Conservation (phyloP, 1,139 yeast genomes). For the Kodamaea fungicola region DNA sequence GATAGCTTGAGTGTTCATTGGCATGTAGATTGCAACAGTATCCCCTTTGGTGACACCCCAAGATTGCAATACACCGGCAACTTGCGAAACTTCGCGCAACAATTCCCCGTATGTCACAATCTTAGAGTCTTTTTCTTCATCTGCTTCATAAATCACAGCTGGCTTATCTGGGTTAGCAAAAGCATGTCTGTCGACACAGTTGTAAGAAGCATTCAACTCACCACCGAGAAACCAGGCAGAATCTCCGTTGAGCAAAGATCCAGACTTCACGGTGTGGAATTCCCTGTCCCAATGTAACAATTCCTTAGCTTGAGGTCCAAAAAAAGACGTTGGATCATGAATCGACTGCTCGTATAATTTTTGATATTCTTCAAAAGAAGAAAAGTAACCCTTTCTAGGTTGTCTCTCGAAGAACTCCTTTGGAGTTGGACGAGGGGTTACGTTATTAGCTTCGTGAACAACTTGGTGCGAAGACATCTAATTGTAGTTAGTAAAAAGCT, state of each 20-base stretch:
- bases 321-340: constrained; percentile 77
- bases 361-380: constrained; percentile 63
- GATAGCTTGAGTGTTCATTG: constrained; percentile 96
- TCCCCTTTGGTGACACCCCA: constrained; percentile 95
- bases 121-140: constrained; percentile 74
- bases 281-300: constrained; percentile 82
- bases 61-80: constrained; percentile 78
- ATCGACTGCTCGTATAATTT: constrained; percentile 75
- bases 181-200: constrained; percentile 97
- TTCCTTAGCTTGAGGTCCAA: constrained; percentile 78
- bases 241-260: constrained; percentile 76
- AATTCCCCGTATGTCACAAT: constrained; percentile 82
- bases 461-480: constrained; percentile 32
- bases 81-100: constrained; percentile 79
- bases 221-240: constrained; percentile 94
- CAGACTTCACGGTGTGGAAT: constrained; percentile 68
- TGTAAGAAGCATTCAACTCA: constrained; percentile 87
- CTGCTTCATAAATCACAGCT: constrained; percentile 94
- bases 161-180: constrained; percentile 78
- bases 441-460: constrained; percentile 81
- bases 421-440: constrained; percentile 65
- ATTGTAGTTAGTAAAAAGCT: too few relatives aligned
- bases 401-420: constrained; percentile 70
- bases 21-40: constrained; percentile 92
- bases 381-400: constrained; percentile 52